Conservation (phyloP, 306 rosid species). For the Castanospermum australe region DNA sequence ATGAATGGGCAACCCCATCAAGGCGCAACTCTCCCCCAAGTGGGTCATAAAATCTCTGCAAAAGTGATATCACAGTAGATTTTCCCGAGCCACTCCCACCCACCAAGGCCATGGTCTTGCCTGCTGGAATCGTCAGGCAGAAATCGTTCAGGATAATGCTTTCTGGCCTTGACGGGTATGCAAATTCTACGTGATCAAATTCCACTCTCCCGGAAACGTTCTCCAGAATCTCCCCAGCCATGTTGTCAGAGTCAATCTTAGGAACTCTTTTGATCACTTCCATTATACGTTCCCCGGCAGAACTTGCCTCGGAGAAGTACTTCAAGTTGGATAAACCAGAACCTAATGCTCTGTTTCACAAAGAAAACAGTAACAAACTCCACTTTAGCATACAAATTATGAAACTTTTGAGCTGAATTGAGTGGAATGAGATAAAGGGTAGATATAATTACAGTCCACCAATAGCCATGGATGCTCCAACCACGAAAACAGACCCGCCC, state of each 20-base stretch:
- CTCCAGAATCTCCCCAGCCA: slow-evolving; percentile 57
- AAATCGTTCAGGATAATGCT: slow-evolving; percentile 57
- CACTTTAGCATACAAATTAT: not conserved
- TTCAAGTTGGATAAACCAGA: slow-evolving; percentile 78
- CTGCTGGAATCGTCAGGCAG: slow-evolving; percentile 65
- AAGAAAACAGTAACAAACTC: not conserved
- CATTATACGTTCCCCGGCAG: slow-evolving; percentile 71
- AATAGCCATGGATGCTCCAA: slow-evolving; percentile 72
- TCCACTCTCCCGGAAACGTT: slow-evolving; percentile 64
- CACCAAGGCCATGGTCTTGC: slow-evolving; percentile 75
- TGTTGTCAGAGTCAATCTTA: slow-evolving; percentile 73
- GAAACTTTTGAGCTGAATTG: not conserved
- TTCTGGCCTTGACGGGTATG: slow-evolving; percentile 88
- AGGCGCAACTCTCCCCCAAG: slow-evolving; percentile 58
- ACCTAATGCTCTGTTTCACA: slow-evolving; percentile 65
- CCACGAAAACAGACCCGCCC: slow-evolving; percentile 86
- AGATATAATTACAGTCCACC: slow-evolving; percentile 76
- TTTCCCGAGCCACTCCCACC: slow-evolving; percentile 94
- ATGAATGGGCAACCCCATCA: slow-evolving; percentile 68
- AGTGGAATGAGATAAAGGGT: not conserved
- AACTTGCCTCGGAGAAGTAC: slow-evolving; percentile 75
- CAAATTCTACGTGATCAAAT: slow-evolving; percentile 56
- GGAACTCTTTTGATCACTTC: slow-evolving; percentile 82
- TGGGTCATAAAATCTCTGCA: slow-evolving; percentile 92
- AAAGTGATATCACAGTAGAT: slow-evolving; percentile 71